Evolutionary conservation across 2,329 filamentous ascomycete genomes (phyloP), one percentile per base, ranked within the genome.

Genomic region (Colletotrichum horii): DNA sequence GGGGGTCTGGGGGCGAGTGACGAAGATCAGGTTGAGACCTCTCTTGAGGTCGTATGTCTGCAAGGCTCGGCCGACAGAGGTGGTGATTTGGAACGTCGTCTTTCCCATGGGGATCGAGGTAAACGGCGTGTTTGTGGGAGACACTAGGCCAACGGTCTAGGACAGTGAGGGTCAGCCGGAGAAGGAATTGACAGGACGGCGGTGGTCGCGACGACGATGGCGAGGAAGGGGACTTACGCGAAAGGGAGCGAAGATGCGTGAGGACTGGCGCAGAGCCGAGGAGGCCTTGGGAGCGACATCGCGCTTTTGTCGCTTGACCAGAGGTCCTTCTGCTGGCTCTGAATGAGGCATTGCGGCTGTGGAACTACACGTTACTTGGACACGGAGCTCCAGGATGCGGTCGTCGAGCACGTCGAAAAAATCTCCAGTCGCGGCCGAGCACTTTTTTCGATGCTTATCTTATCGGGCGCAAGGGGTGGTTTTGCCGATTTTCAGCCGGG

Each of bases 1-100:
- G 3, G 96, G 96, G 0, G 96, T 98, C 84, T 98, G 94, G 1
- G 97, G 97, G 67, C 96, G 91, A 24, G 95, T 98, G 76, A 99
- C 91, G 84, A 99, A 99, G 81, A 98, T 92, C 66, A 99, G 92
- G 80, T 97, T 96, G 76, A 99, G 90, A 62, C 96, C 96, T 80
- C 93, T 92, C 83, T 94, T 95, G 77, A 99, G 87, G 83, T 99
- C 97, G 87, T 99, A 99, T 0, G 97, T 99, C 85, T 99, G 97
- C 62, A 99, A 90, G 75, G 94, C 95, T 80, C 93, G 92, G 77
- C 96, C 97, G 77, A 97, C 94, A 0, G 95, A 98, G 34, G 97
- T 99, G 38, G 97, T 98, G 84, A 99, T 95, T 84, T 99, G 97
- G 83, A 98, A 99, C 5, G 96, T 98, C 1, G 95, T 96, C 85